These are phyloP conservation scores for Aspergillus pseudoterreus DNA, from an alignment of 2,329 filamentous ascomycete genomes.

Conservation along the genomic window DNA sequence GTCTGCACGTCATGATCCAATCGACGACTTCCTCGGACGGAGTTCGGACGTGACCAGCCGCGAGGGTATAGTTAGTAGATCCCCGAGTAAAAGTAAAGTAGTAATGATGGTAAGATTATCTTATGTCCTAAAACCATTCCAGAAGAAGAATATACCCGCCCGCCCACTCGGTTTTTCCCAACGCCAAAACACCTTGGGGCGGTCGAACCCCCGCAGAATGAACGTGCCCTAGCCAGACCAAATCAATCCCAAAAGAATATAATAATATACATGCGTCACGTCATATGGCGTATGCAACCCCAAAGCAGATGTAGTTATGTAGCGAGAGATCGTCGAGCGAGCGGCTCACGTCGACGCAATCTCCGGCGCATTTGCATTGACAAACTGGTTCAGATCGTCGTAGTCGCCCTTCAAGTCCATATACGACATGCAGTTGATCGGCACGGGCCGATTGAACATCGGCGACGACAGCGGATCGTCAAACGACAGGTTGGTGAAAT, in stretches of 20 bases:
- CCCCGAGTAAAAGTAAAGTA: too few species aligned
- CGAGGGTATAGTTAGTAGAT: too few species aligned
- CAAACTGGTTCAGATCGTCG: constrained; percentile 39
- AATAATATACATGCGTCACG: constrained; percentile 33
- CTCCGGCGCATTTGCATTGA: constrained; percentile 37
- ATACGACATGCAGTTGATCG: constrained; percentile 31
- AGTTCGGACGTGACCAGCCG: too few species aligned
- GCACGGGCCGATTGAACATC: constrained; percentile 33
- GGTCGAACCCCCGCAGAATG: not conserved
- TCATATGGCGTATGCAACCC: constrained; percentile 16
- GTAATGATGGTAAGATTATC: too few species aligned
- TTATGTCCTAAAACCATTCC: too few species aligned
- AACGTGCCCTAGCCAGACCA: not conserved
- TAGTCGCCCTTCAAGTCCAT: constrained; percentile 32
- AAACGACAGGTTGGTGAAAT: constrained; percentile 30
- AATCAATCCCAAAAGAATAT: constrained; percentile 27
- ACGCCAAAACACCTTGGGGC: not conserved
- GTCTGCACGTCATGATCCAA: not conserved
- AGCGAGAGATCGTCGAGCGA: not conserved
- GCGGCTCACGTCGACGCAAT: constrained; percentile 31
- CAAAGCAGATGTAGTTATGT: not conserved
- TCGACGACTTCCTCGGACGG: not conserved
- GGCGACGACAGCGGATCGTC: constrained; percentile 33
- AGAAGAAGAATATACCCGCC: too few species aligned
- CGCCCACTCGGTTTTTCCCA: too few species aligned